phyloP scores from a whole-genome alignment of 371 early-diverging fungal genomes.

The Basidiobolus meristosporus region DNA sequence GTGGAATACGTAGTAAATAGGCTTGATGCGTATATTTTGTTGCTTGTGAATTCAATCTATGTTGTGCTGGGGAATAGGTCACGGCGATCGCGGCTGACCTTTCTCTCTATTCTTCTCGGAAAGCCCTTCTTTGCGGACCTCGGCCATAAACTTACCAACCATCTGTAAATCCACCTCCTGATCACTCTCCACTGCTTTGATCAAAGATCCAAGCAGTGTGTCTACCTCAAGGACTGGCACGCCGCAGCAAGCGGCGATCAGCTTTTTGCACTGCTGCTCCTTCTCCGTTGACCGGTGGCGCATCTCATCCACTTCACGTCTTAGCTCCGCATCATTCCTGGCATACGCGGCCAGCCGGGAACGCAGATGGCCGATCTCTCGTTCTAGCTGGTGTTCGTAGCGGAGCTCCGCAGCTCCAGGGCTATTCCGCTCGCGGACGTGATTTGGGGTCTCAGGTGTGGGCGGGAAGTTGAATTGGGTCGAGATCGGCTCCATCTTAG shows the following conservation, averaged over 20 bases:
- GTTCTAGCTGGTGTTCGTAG: conserved; percentile 5
- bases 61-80: too few species aligned
- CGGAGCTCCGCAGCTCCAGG: background rate
- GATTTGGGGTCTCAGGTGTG: background rate
- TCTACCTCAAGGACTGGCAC: conserved; percentile 46
- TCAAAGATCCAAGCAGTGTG: conserved; percentile 35
- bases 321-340: conserved; percentile 15
- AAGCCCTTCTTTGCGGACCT: too few species aligned
- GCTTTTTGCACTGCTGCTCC: conserved; percentile 44
- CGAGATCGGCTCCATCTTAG: background rate
- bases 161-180: too few species aligned
- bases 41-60: too few species aligned
- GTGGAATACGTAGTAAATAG: too few species aligned
- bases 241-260: conserved; percentile 56
- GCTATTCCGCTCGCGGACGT: conserved; percentile 3
- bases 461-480: background rate
- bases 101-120: too few species aligned
- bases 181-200: conserved; percentile 55
- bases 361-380: conserved; percentile 13
- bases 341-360: conserved; percentile 24
- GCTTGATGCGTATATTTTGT: too few species aligned
- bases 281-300: conserved; percentile 18
- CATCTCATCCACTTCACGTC: conserved; percentile 13
- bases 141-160: too few species aligned
- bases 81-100: too few species aligned